phyloP scores from a whole-genome alignment of 345 rosid species.

The Triadica sebifera region DNA sequence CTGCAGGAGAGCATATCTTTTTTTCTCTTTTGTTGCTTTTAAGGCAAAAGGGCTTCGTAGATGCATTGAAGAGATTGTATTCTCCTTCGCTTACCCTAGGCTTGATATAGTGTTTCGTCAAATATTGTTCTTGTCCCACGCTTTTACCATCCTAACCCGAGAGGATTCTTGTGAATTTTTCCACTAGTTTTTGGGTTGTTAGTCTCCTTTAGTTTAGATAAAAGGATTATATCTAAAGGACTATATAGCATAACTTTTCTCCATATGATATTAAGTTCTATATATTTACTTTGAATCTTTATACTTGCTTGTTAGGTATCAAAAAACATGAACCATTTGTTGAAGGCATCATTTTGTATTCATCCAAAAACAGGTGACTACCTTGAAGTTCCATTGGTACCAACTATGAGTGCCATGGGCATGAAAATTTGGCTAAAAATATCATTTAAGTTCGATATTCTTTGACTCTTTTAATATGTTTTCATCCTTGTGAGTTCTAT shows the following conservation, averaged over 20 bases:
- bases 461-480: not conserved
- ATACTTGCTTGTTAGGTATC: conserved; percentile 56
- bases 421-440: conserved; percentile 2
- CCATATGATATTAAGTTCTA: not conserved
- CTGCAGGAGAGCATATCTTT: no score
- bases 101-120: conserved; percentile 85
- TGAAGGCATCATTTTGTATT: conserved; percentile 95
- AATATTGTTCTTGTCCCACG: not conserved
- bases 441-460: not conserved
- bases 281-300: conserved; percentile 6
- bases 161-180: no score
- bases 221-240: no score
- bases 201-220: not conserved
- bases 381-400: not conserved
- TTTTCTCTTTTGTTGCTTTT: conserved; percentile 19
- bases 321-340: conserved; percentile 92
- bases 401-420: conserved; percentile 5
- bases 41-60: conserved; percentile 66
- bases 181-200: not conserved
- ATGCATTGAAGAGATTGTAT: conserved; percentile 86
- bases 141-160: no score
- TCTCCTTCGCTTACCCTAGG: conserved; percentile 80
- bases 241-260: not conserved
- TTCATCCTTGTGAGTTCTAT: not conserved
- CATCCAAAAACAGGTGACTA: conserved; percentile 86